phyloP scores from a whole-genome alignment of 2,329 filamentous ascomycete species.

The Ploettnerulaceae sp. region DNA sequence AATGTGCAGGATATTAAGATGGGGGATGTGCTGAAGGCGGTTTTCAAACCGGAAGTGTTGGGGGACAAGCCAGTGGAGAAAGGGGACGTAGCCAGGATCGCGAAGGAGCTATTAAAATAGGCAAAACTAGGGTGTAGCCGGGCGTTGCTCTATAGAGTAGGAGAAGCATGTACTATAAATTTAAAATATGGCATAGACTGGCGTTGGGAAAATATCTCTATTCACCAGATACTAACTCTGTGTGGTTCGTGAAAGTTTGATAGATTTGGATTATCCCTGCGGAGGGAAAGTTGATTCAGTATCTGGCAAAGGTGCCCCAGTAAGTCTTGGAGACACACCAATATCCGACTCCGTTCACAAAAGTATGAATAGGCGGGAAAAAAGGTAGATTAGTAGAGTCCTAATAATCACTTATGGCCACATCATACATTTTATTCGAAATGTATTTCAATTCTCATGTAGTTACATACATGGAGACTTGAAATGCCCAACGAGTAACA shows the following conservation, averaged over 20 bases:
- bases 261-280: too few relatives aligned
- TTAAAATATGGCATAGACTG: background rate
- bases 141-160: too few relatives aligned
- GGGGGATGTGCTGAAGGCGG: constrained; percentile 59
- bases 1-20: constrained; percentile 44
- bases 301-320: too few relatives aligned
- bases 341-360: too few relatives aligned
- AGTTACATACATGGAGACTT: constrained; percentile 30
- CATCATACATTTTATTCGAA: constrained; percentile 22
- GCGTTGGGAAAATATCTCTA: background rate
- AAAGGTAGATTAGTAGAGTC: too few relatives aligned
- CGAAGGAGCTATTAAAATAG: constrained; percentile 46
- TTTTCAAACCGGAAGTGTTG: constrained; percentile 49
- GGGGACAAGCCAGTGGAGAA: constrained; percentile 62
- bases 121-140: background rate
- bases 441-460: constrained; percentile 30
- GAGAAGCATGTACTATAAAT: constrained; percentile 2
- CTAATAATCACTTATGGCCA: too few relatives aligned
- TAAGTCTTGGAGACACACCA: too few relatives aligned
- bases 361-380: too few relatives aligned
- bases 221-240: too few relatives aligned
- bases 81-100: constrained; percentile 53
- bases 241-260: too few relatives aligned
- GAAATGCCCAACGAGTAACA: constrained; percentile 24
- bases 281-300: too few relatives aligned